phyloP scores from a whole-genome alignment of 495 filamentous ascomycete genomes.

The Penicillium nucicola region DNA sequence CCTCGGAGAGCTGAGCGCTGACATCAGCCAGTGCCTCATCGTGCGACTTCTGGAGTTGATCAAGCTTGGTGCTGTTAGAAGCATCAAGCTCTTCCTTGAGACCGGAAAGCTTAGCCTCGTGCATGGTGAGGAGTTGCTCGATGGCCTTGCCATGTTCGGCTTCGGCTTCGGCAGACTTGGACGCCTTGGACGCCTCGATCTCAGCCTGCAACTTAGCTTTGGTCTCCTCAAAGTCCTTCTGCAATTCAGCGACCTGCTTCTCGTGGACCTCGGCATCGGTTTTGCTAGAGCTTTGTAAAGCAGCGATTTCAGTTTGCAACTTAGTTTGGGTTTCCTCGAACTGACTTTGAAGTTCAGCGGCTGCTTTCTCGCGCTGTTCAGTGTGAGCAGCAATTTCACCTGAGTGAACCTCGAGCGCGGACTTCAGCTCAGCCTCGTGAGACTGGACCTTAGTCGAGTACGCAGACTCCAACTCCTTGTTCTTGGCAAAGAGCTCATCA shows the following conservation, averaged over 20 bases:
- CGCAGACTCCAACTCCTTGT: conserved; percentile 31
- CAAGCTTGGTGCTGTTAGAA: conserved; percentile 35
- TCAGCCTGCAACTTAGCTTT: conserved; percentile 33
- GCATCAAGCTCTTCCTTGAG: conserved; percentile 37
- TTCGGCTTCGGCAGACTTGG: conserved; percentile 37
- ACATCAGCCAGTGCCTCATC: conserved; percentile 29
- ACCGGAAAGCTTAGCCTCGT: conserved; percentile 38
- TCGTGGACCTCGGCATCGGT: conserved; percentile 23
- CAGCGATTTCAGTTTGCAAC: conserved; percentile 28
- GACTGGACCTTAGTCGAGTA: conserved; percentile 31
- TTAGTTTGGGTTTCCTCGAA: conserved; percentile 28
- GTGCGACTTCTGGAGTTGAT: conserved; percentile 39
- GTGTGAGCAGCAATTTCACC: conserved; percentile 30
- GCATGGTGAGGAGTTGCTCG: conserved; percentile 44
- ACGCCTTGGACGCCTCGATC: conserved; percentile 26
- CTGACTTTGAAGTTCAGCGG: conserved; percentile 34
- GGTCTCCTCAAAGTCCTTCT: conserved; percentile 33
- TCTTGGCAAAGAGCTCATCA: conserved; percentile 33
- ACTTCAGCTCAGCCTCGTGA: conserved; percentile 37
- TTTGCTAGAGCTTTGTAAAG: conserved; percentile 19
- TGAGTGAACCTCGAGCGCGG: conserved; percentile 29
- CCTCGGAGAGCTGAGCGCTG: conserved; percentile 32
- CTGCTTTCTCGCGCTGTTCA: conserved; percentile 30
- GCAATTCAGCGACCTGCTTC: conserved; percentile 30
- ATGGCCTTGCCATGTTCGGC: conserved; percentile 43